Percentiles rank a stretch among this genome's conserved stretches.
Evolutionary conservation across 78 protist genomes (phyloP).

Genomic region (Isochrysis galbana): DNA sequence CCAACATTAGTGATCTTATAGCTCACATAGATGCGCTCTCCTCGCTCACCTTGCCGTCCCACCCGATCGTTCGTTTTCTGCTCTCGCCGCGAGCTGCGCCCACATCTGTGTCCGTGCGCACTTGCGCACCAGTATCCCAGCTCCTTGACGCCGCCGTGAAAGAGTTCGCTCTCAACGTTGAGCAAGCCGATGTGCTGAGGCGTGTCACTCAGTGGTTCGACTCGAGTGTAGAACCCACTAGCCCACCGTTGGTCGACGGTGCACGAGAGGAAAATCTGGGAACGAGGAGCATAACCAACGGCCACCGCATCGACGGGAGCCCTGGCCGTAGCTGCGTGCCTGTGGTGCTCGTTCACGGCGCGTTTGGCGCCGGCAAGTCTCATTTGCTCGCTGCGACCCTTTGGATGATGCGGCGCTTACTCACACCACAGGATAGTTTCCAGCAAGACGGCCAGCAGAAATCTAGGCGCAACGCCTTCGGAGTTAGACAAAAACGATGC

Average conservation of each 20-base stretch:
- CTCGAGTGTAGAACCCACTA: neutral
- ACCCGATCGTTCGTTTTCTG: neutral
- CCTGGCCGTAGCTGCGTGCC: neutral
- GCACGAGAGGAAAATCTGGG: neutral
- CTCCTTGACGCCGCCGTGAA: neutral
- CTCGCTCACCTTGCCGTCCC: neutral
- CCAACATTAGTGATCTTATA: neutral
- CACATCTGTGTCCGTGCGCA: neutral
- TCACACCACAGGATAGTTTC: neutral
- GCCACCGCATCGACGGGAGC: neutral
- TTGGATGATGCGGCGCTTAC: neutral
- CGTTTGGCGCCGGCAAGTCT: slow-evolving; percentile 44
- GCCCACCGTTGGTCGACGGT: neutral
- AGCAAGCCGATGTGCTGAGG: neutral
- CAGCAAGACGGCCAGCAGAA: neutral
- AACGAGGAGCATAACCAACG: no score
- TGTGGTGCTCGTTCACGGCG: slow-evolving; percentile 36
- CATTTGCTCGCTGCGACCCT: neutral
- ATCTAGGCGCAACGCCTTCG: no score
- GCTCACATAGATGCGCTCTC: neutral
- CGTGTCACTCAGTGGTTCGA: neutral
- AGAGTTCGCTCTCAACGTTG: neutral
- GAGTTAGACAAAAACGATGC: no score
- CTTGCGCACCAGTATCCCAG: neutral
- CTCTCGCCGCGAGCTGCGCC: neutral